Base-by-base conservation (phyloP, 352 stramenopile genomes). In the Lagenidium giganteum region DNA sequence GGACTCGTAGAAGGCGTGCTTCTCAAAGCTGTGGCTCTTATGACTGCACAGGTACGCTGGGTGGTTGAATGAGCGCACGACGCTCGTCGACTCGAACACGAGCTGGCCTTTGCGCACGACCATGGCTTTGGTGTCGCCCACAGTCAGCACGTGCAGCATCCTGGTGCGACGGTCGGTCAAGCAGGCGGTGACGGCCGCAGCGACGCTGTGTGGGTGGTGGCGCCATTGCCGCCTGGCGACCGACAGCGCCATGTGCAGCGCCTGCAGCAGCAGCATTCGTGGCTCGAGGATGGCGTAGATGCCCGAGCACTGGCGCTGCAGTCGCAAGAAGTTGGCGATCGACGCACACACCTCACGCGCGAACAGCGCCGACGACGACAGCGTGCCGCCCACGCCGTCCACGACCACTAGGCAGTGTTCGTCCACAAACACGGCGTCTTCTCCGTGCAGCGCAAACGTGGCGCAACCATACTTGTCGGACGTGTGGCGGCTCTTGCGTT, bases 1-100 rank as follows among this genome's bases (percentile, higher is more conserved):
- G 47, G 45, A 82, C 56, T 92, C 74, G 35, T 89, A 67, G 9
- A 32, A 14, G 9, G n/a, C n/a, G n/a, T n/a, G n/a, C n/a, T n/a
- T n/a, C n/a, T n/a, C n/a, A n/a, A n/a, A n/a, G n/a, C n/a, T n/a
- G n/a, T n/a, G n/a, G n/a, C n/a, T n/a, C n/a, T n/a, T n/a, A n/a
- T n/a, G n/a, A n/a, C n/a, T n/a, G 28, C 28, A 32, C 2, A 86
- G 57, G 28, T 84, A 91, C 25, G 87, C 74, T 12, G 80, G 80
- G 24, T 88, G 67, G 43, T 92, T 92, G 37, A 92, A 92, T 33
- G 89, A 74, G 0, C 77, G 64, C 25, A 92, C 38, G n/a, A 84
- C 75, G 2, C 72, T 65, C 8, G 78, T 41, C 14, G 76, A 82
- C 50, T 92, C 76, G 41, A 83, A 89, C 1, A 84, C 68, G 9